phyloP scores from a whole-genome alignment of 2,329 filamentous ascomycete species.

The Waltergamsia citrina region DNA sequence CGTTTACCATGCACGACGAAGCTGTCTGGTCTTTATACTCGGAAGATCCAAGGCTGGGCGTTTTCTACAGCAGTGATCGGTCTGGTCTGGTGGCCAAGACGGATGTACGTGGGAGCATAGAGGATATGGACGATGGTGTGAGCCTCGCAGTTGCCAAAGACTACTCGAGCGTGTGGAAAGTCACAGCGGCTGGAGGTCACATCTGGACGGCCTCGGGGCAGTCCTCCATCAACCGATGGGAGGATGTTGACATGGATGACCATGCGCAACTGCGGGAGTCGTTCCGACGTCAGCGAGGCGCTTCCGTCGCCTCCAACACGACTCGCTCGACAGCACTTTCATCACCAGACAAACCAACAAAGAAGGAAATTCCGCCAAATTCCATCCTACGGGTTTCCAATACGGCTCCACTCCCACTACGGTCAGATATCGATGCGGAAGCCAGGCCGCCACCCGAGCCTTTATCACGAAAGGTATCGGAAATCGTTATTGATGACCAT shows the following conservation, averaged over 20 bases:
- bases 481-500: slow-evolving; percentile 14
- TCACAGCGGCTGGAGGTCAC: slow-evolving; percentile 61
- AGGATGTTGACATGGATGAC: slow-evolving; percentile 69
- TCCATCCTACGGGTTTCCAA: slow-evolving; percentile 78
- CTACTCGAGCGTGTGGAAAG: slow-evolving; percentile 67
- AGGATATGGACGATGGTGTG: slow-evolving; percentile 70
- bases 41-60: slow-evolving; percentile 70
- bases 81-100: slow-evolving; percentile 94
- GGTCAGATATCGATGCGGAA: slow-evolving; percentile 44
- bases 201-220: slow-evolving; percentile 87
- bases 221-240: slow-evolving; percentile 89
- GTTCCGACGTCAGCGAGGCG: slow-evolving; percentile 36
- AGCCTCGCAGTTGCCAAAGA: slow-evolving; percentile 90
- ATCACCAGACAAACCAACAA: slow-evolving; percentile 15
- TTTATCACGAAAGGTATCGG: slow-evolving; percentile 26
- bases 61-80: slow-evolving; percentile 93
- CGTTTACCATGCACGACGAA: slow-evolving; percentile 96
- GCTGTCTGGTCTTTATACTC: slow-evolving; percentile 96
- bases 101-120: slow-evolving; percentile 64
- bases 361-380: slow-evolving; percentile 64
- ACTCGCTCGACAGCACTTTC: slow-evolving; percentile 20
- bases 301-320: slow-evolving; percentile 31
- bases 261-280: slow-evolving; percentile 56
- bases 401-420: slow-evolving; percentile 64
- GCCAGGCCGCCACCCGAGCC: slow-evolving; percentile 14